Evolutionary conservation across 179 eudicot genomes (phyloP).

Genomic region (Spergularia azorica): DNA sequence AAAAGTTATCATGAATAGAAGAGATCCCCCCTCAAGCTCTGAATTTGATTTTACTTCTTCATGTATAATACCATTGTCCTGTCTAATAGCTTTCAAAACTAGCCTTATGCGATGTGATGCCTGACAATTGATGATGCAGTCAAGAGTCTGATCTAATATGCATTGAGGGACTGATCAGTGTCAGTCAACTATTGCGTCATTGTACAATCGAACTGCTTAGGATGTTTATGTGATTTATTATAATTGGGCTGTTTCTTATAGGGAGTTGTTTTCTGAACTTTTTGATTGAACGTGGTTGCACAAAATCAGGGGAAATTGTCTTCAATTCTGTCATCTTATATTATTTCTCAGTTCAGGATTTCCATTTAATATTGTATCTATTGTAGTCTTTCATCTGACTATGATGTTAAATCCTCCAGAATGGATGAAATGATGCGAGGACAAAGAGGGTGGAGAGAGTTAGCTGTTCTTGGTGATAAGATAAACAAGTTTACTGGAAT

Average conservation of each 20-base stretch:
- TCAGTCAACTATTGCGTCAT: background rate
- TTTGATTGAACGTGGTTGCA: background rate
- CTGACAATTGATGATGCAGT: background rate
- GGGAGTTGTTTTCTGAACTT: background rate
- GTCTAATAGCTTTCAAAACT: background rate
- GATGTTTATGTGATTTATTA: background rate
- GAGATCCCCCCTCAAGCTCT: background rate
- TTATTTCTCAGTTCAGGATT: background rate
- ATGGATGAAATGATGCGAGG: slow-evolving; percentile 99
- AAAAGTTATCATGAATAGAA: background rate
- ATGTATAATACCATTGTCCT: background rate
- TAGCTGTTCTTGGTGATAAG: slow-evolving; percentile 88
- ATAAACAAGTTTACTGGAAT: slow-evolving; percentile 90
- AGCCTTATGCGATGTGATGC: background rate
- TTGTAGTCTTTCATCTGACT: slow-evolving; percentile 2
- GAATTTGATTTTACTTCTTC: background rate
- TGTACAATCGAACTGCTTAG: background rate
- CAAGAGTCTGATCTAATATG: background rate
- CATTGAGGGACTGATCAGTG: background rate
- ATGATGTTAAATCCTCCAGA: slow-evolving; percentile 48
- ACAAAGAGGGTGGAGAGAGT: slow-evolving; percentile 98
- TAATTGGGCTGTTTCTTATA: background rate
- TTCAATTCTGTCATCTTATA: slow-evolving; percentile 6
- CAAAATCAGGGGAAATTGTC: background rate
- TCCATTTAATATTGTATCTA: background rate